Percentiles rank a stretch among this genome's conserved stretches.
These are phyloP conservation scores for Zea luxurians DNA, from an alignment of 176 grass and related monocot species.

Conservation along the genomic window DNA sequence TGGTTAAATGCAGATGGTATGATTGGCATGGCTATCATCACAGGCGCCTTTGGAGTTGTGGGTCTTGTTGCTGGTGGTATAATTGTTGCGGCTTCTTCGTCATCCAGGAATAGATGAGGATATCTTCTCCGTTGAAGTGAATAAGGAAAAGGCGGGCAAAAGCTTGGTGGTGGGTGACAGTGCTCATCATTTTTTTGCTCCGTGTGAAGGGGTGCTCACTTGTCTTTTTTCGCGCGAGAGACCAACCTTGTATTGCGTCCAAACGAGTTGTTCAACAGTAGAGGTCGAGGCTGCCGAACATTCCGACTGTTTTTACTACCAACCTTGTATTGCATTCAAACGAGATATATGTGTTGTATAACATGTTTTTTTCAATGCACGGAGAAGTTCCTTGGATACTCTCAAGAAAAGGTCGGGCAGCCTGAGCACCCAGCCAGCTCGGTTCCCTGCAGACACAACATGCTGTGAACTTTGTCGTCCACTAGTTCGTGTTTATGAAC, in stretches of 20 bases:
- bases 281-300: not conserved
- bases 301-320: not conserved
- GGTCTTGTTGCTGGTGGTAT: conserved; percentile 80
- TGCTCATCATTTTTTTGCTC: not conserved
- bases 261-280: conserved; percentile 9
- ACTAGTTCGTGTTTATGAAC: too few species aligned
- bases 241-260: conserved; percentile 5
- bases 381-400: too few species aligned
- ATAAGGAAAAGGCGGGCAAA: conserved; percentile 27
- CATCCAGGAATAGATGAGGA: conserved; percentile 74
- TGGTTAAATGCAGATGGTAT: conserved; percentile 69
- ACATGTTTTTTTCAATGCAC: not conserved
- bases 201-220: not conserved
- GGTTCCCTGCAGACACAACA: too few species aligned
- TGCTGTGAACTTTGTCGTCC: too few species aligned
- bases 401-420: too few species aligned
- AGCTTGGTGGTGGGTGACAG: conserved; percentile 22
- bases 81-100: conserved; percentile 56
- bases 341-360: not conserved
- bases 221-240: not conserved
- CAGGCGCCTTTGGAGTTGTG: conserved; percentile 69
- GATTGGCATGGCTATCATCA: conserved; percentile 85
- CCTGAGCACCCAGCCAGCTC: too few species aligned
- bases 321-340: not conserved
- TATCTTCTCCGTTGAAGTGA: conserved; percentile 4